Percentiles rank a stretch among this genome's conserved stretches.
phyloP scores from a whole-genome alignment of 2,329 filamentous ascomycete genomes.

The Botrytis fabae region DNA sequence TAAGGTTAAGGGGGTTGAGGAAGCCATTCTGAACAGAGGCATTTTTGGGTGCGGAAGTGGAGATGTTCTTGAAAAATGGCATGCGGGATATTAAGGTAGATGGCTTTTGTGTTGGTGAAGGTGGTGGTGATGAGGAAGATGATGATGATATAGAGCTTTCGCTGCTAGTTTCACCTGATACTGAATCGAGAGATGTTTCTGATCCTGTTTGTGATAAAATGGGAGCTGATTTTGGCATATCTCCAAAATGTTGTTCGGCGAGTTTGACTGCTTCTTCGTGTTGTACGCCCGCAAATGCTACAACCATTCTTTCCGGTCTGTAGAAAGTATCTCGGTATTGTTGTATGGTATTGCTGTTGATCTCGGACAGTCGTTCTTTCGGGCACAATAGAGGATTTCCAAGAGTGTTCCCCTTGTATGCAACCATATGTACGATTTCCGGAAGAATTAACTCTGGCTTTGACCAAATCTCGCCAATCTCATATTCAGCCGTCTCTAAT shows the following conservation, averaged over 20 bases:
- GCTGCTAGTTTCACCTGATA: conserved; percentile 35
- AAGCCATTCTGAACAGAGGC: conserved; percentile 54
- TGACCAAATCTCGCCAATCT: conserved; percentile 96
- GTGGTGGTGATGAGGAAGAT: conserved; percentile 43
- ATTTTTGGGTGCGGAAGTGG: conserved; percentile 67
- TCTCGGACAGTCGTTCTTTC: conserved; percentile 73
- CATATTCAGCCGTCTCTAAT: conserved; percentile 87
- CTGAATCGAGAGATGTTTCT: conserved; percentile 55
- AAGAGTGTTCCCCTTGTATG: conserved; percentile 93
- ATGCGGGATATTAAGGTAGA: conserved; percentile 77
- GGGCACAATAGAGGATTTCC: conserved; percentile 93
- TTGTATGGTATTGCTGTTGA: conserved; percentile 71
- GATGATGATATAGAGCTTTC: conserved; percentile 43
- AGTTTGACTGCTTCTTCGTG: conserved; percentile 78
- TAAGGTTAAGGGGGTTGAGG: conserved; percentile 48
- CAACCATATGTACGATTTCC: conserved; percentile 91
- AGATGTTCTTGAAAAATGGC: conserved; percentile 87
- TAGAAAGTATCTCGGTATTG: conserved; percentile 84
- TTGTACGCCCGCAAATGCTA: conserved; percentile 90
- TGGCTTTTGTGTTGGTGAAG: conserved; percentile 50
- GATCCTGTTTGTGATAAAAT: conserved; percentile 56
- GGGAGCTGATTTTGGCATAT: conserved; percentile 67
- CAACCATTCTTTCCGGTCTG: conserved; percentile 84
- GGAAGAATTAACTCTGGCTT: conserved; percentile 96
- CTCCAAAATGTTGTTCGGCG: conserved; percentile 84